Base-by-base conservation (phyloP, 1,284 basidiomycete species). In the Schizophyllum amplum region DNA sequence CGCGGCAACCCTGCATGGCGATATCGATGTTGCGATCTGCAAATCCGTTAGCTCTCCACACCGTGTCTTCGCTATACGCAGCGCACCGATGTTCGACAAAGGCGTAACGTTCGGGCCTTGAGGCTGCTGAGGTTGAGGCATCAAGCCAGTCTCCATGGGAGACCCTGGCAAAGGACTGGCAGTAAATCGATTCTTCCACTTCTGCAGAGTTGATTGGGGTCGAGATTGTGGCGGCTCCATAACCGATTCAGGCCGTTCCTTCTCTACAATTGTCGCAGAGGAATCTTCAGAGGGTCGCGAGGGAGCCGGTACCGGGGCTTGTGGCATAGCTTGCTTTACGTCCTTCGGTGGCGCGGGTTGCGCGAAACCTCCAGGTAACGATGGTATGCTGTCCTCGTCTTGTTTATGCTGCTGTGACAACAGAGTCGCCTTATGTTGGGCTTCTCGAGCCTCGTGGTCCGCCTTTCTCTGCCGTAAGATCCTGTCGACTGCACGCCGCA, bases 401-500 rank as follows among this genome's bases (percentile, higher is more conserved):
- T 42, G 33, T 17, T 17, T 42, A 9, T 42, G 58, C 56, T 6
- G 62, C 60, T 23, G 65, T 9, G 33, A 42, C 4, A 42, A 17
- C 11, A 42, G 48, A 21, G 48, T 66, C 58, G 68, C 62, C 27
- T 62, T 64, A 15, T 62, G 66, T 54, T 67, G 66, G 21, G 75
- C 77, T 58, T 78, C 79, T 67, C 81, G 84, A 1, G 84, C 82
- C 55, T 87, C 78, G 26, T 79, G 78, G 57, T 94, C 86, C 11
- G 86, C 86, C 64, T 84, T 81, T 64, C 95, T 90, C 64, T 93
- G 88, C 60, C 87, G 86, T 54, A 98, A 74, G 58, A 98, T 96
- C 54, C 95, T 82, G 68, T 98, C 94, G 54, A 98, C 94, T 88
- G 65, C 47, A 46, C 13, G 20, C 47, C 55, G 52, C 56, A 25